These are phyloP conservation scores for carrot (Daucus carota) DNA, from an alignment of 129 eudicot genomes.

Conservation along the genomic window DH1_v3.0 NC_030387.2:20414501-20415000, in stretches of 20 bases:
- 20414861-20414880: neutral
- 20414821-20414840: neutral
- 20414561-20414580: neutral
- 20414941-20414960: neutral
- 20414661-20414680: neutral
- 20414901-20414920: neutral
- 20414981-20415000: no score
- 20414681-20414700: neutral
- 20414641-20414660: neutral
- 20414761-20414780: neutral
- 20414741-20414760: neutral
- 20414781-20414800: neutral
- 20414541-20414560: neutral
- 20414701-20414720: neutral
- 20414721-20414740: neutral
- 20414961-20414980: neutral
- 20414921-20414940: neutral
- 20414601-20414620: neutral
- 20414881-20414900: neutral
- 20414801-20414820: neutral
- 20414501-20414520: neutral
- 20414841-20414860: neutral
- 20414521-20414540: neutral
- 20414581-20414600: no score
- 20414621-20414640: neutral